Conservation (phyloP, 2,329 filamentous ascomycete species). For the Emergomyces pasteurianus region DNA sequence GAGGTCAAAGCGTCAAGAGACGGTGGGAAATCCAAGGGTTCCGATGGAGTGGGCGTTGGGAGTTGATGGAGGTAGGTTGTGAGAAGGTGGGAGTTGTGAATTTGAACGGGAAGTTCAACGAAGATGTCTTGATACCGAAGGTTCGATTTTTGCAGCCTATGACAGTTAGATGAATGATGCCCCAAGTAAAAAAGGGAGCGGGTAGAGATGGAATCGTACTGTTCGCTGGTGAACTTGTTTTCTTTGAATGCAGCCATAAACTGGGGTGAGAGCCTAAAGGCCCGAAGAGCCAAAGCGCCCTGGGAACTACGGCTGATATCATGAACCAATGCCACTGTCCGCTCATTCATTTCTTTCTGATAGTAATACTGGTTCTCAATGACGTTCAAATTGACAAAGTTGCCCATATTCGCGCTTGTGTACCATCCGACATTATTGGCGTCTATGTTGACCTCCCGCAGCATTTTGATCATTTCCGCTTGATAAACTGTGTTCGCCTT, state of each 20-base stretch:
- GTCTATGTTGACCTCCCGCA: conserved; percentile 96
- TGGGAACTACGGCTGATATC: conserved; percentile 92
- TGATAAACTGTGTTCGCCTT: conserved; percentile 85
- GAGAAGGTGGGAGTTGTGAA: conserved; percentile 96
- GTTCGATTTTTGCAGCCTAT: conserved; percentile 84
- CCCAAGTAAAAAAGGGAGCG: background rate
- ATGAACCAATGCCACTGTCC: conserved; percentile 79
- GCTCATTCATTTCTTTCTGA: conserved; percentile 82
- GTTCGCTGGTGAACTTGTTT: conserved; percentile 93
- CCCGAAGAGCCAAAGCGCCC: conserved; percentile 76
- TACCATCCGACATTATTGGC: conserved; percentile 98
- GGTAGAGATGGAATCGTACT: conserved; percentile 43
- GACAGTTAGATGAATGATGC: background rate
- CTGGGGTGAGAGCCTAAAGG: conserved; percentile 74
- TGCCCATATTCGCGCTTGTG: conserved; percentile 96
- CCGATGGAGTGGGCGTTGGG: conserved; percentile 52
- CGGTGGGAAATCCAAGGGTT: conserved; percentile 61
- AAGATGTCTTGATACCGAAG: conserved; percentile 90
- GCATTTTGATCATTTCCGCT: conserved; percentile 91
- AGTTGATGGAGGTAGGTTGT: conserved; percentile 92
- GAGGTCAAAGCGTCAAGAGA: conserved; percentile 67
- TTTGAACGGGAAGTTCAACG: conserved; percentile 71
- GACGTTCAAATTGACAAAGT: conserved; percentile 88
- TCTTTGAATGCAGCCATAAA: conserved; percentile 94
- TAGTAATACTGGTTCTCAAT: conserved; percentile 98